Evolutionary conservation across 208 protist genomes (phyloP).

Genomic region (Plasmodiophora brassicae): DNA sequence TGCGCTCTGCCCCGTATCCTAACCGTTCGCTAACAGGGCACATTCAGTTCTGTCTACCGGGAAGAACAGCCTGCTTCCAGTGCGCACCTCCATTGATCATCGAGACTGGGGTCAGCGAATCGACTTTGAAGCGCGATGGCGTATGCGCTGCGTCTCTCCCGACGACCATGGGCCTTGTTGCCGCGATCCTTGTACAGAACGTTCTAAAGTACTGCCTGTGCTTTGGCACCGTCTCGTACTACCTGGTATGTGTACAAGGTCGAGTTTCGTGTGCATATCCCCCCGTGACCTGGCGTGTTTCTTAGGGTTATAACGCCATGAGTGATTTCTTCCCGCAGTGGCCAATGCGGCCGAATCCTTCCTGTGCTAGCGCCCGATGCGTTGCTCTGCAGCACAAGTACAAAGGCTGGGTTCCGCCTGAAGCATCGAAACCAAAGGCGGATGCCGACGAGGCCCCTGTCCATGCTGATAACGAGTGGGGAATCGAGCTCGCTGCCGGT

Average conservation of each 20-base stretch:
- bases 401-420: slow-evolving; percentile 46
- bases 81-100: not conserved
- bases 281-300: not conserved
- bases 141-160: slow-evolving; percentile 92
- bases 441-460: slow-evolving; percentile 55
- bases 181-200: slow-evolving; percentile 88
- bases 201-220: slow-evolving; percentile 80
- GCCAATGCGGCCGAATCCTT: slow-evolving; percentile 77
- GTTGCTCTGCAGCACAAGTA: slow-evolving; percentile 68
- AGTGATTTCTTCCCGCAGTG: slow-evolving; percentile 84
- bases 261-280: not conserved
- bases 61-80: slow-evolving; percentile 72
- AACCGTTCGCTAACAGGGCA: slow-evolving; percentile 64
- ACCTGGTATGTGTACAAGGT: slow-evolving; percentile 59
- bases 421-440: slow-evolving; percentile 61
- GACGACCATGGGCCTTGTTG: slow-evolving; percentile 85
- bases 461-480: slow-evolving; percentile 70
- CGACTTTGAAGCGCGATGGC: slow-evolving; percentile 81
- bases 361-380: slow-evolving; percentile 72
- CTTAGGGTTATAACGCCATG: slow-evolving; percentile 82
- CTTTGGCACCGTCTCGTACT: slow-evolving; percentile 83
- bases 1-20: not conserved
- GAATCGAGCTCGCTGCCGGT: slow-evolving; percentile 60
- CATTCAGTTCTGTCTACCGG: slow-evolving; percentile 88
- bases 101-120: slow-evolving; percentile 60